These are phyloP conservation scores for Rutidosis leptorrhynchoides DNA, from an alignment of 129 eudicot genomes.

Conservation along the genomic window DNA sequence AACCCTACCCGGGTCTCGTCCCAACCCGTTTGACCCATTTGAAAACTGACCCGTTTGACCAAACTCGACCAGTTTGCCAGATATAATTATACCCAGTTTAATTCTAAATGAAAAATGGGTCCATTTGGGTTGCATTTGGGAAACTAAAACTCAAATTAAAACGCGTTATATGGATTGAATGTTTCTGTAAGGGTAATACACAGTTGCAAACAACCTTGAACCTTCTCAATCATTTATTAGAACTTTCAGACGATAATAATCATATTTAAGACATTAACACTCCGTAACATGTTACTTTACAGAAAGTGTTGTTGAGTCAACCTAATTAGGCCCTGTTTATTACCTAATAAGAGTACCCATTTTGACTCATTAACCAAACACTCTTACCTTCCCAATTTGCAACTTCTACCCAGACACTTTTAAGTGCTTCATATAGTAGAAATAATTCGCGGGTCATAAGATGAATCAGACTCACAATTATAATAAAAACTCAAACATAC, in stretches of 20 bases:
- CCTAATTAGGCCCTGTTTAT: neutral
- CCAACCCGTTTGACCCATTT: too few species aligned
- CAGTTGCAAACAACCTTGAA: neutral
- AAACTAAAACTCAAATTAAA: neutral
- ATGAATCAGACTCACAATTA: too few species aligned
- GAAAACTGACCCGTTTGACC: too few species aligned
- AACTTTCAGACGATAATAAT: neutral
- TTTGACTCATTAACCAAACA: neutral
- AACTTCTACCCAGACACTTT: neutral
- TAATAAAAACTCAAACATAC: too few species aligned
- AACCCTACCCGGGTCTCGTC: too few species aligned
- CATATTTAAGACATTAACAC: neutral
- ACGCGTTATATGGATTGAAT: neutral
- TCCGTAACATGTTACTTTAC: neutral
- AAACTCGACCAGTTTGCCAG: too few species aligned
- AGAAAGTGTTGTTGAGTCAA: neutral
- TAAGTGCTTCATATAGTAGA: neutral
- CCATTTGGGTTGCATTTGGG: too few species aligned
- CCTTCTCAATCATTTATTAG: neutral
- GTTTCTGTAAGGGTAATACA: neutral
- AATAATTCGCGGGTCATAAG: too few species aligned
- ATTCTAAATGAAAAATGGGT: too few species aligned
- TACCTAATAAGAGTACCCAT: neutral
- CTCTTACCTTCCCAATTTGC: slow-evolving; percentile 3
- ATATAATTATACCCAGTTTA: too few species aligned